These are phyloP conservation scores for Santalum album DNA, from an alignment of 164 flowering plant species.

Conservation along the genomic window DNA sequence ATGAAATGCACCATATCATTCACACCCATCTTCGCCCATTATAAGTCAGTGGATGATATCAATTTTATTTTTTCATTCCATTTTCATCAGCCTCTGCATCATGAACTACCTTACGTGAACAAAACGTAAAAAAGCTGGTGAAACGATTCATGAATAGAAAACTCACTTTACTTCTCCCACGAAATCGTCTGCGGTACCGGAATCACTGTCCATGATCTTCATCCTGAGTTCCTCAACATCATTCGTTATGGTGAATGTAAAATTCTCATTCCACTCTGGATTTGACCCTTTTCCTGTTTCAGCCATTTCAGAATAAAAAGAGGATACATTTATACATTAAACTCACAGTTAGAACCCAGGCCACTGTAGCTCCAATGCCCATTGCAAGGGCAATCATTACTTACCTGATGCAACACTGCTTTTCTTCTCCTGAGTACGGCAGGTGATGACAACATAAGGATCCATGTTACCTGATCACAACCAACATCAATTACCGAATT, in stretches of 20 bases:
- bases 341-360: too few species aligned
- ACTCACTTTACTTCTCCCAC: slow-evolving; percentile 75
- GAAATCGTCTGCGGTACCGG: slow-evolving; percentile 44
- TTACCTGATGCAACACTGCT: slow-evolving; percentile 81
- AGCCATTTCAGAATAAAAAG: slow-evolving; percentile 1
- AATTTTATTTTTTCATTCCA: too few species aligned
- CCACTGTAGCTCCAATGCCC: too few species aligned
- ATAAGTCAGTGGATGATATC: too few species aligned
- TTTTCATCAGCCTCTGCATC: too few species aligned
- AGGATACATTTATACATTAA: too few species aligned
- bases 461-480: slow-evolving; percentile 54
- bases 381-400: too few species aligned
- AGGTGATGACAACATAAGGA: slow-evolving; percentile 66
- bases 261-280: slow-evolving; percentile 91
- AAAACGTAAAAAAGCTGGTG: background rate
- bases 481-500: too few species aligned
- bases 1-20: too few species aligned
- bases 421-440: slow-evolving; percentile 73
- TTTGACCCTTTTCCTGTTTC: slow-evolving; percentile 57
- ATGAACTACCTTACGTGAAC: too few species aligned
- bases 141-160: too few species aligned
- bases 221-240: slow-evolving; percentile 40
- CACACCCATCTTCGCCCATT: too few species aligned
- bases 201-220: slow-evolving; percentile 71
- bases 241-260: slow-evolving; percentile 51